Percentiles rank a stretch among this genome's conserved stretches.
These are phyloP conservation scores for Verbena officinalis DNA, from an alignment of 257 asterid genomes.

Conservation along the genomic window DNA sequence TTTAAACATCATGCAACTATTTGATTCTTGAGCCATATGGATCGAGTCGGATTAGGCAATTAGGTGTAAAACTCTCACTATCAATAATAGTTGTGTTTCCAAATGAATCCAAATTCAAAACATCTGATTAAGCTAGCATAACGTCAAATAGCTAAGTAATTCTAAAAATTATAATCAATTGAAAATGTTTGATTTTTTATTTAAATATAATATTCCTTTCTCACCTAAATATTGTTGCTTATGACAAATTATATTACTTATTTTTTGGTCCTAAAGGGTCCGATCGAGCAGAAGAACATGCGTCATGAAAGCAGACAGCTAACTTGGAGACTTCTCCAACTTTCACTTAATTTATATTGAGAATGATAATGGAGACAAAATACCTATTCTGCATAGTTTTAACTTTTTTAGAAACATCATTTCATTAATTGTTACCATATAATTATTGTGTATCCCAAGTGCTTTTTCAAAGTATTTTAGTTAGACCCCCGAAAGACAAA, in stretches of 20 bases:
- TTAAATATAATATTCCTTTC: neutral
- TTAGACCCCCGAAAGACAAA: too few relatives aligned
- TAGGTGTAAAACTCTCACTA: too few relatives aligned
- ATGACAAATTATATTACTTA: slow-evolving; percentile 15
- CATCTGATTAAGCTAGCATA: too few relatives aligned
- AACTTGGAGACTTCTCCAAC: neutral
- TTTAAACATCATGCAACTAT: too few relatives aligned
- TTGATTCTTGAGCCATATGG: too few relatives aligned
- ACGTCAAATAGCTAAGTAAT: too few relatives aligned
- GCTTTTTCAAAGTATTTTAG: neutral
- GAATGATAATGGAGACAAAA: slow-evolving; percentile 24
- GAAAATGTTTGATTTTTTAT: neutral
- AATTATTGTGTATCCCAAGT: slow-evolving; percentile 3
- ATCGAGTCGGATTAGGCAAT: too few relatives aligned
- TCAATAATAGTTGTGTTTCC: too few relatives aligned
- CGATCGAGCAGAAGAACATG: slow-evolving; percentile 17
- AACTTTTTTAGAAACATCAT: neutral
- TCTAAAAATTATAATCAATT: too few relatives aligned
- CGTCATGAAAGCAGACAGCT: slow-evolving; percentile 22
- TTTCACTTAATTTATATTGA: neutral
- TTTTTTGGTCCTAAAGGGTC: neutral
- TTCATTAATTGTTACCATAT: slow-evolving; percentile 23
- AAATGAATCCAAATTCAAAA: too few relatives aligned
- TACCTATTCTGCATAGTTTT: slow-evolving; percentile 18
- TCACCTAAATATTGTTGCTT: neutral